Conservation (phyloP, 2,329 filamentous ascomycete genomes). For the Xylariaceae sp. region DNA sequence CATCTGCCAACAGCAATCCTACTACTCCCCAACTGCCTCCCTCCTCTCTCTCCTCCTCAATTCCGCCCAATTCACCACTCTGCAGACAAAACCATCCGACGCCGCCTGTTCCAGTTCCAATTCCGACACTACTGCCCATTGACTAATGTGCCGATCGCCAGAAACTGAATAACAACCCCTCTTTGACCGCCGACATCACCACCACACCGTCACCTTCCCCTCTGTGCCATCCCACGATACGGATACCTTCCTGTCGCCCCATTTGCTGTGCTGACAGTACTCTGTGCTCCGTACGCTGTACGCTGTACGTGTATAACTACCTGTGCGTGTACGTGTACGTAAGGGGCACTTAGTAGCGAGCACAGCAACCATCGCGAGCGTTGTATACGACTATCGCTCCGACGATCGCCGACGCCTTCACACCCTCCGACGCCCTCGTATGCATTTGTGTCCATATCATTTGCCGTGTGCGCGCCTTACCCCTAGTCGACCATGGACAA, state of each 20-base stretch:
- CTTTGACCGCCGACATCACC: background rate
- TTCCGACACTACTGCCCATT: background rate
- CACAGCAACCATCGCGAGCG: slow-evolving; percentile 6
- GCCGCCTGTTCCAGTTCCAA: background rate
- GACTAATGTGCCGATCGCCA: background rate
- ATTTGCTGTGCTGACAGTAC: background rate
- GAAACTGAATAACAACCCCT: background rate
- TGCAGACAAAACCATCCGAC: slow-evolving; percentile 4
- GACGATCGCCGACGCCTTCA: background rate
- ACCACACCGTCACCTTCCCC: background rate
- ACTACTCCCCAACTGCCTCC: background rate
- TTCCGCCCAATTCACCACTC: background rate
- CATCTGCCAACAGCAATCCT: background rate
- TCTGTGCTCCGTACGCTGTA: background rate
- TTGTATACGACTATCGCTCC: background rate
- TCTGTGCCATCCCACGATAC: background rate
- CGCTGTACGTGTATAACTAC: background rate
- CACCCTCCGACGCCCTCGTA: slow-evolving; percentile 3
- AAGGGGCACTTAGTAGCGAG: slow-evolving; percentile 7
- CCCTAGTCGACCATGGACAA: slow-evolving; percentile 28
- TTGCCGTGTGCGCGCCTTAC: slow-evolving; percentile 8
- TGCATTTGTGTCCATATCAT: slow-evolving; percentile 3
- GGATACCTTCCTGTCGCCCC: slow-evolving; percentile 2
- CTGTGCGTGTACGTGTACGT: background rate
- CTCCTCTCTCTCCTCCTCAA: background rate